Evolutionary conservation across 2,329 filamentous ascomycete genomes (phyloP).

Genomic region (Trichoderma semiorbis): DNA sequence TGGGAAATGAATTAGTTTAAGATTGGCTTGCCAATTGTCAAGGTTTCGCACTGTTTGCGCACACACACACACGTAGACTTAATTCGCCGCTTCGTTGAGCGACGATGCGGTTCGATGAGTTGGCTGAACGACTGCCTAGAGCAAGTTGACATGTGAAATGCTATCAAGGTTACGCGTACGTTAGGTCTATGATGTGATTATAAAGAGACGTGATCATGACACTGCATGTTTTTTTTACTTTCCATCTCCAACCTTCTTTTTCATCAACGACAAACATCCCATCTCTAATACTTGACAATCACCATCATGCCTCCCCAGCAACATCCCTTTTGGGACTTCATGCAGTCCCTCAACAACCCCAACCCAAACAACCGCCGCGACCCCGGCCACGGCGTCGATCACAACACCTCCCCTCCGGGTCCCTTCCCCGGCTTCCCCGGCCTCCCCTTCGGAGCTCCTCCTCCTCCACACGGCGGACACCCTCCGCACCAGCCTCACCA

Average conservation of each 20-base stretch:
- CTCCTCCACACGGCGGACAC: background rate
- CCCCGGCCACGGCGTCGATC: constrained; percentile 39
- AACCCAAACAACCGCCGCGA: background rate
- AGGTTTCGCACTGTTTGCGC: background rate
- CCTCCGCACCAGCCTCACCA: background rate
- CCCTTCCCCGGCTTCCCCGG: constrained; percentile 22
- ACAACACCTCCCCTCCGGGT: constrained; percentile 24
- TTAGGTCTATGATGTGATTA: background rate
- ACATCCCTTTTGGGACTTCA: constrained; percentile 34
- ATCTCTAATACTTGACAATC: background rate
- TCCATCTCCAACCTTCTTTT: background rate
- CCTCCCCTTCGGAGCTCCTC: constrained; percentile 32
- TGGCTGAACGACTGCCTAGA: constrained; percentile 6
- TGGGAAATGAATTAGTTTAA: background rate
- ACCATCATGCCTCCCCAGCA: constrained; percentile 9
- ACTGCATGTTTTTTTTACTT: background rate
- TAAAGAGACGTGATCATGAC: background rate
- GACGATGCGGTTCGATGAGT: constrained; percentile 1
- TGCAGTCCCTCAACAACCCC: constrained; percentile 31
- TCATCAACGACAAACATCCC: background rate
- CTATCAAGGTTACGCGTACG: background rate
- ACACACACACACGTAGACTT: background rate
- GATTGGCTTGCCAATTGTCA: background rate
- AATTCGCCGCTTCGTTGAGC: background rate
- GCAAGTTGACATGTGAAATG: background rate